Evolutionary conservation across 2,329 filamentous ascomycete genomes (phyloP).

Genomic region (Geosmithia morbida): DNA sequence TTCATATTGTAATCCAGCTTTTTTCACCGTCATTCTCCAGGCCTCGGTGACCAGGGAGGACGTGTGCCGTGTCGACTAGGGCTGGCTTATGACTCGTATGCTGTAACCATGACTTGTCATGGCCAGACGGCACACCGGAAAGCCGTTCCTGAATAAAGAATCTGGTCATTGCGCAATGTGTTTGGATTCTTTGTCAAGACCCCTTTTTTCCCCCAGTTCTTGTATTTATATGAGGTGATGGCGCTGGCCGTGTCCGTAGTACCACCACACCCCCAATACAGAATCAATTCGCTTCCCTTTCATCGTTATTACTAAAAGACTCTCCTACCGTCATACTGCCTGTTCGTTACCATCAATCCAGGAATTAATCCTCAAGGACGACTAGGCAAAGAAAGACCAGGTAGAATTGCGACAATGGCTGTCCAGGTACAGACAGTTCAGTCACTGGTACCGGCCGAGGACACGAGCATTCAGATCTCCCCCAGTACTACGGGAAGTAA

Average conservation of each 20-base stretch:
- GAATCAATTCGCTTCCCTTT: background rate
- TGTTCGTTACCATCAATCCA: background rate
- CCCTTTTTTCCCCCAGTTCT: background rate
- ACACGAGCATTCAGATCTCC: slow-evolving; percentile 4
- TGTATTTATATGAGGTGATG: background rate
- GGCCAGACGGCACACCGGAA: background rate
- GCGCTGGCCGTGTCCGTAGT: background rate
- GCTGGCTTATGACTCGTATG: background rate
- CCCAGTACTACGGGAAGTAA: slow-evolving; percentile 3
- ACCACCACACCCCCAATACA: background rate
- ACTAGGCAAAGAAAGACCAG: background rate
- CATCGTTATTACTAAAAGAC: background rate
- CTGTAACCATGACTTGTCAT: background rate
- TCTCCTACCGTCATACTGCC: background rate
- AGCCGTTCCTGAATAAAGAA: background rate
- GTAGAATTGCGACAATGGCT: background rate
- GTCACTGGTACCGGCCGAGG: slow-evolving; percentile 1
- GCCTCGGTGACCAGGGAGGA: too few species aligned
- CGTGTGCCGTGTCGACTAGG: background rate
- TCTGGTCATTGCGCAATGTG: background rate
- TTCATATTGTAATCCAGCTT: too few species aligned
- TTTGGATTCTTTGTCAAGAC: background rate
- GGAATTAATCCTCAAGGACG: background rate
- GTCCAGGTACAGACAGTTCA: background rate
- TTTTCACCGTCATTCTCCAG: too few species aligned